phyloP scores from a whole-genome alignment of 2,329 filamentous ascomycete species.

The Penicillium sp. region DNA sequence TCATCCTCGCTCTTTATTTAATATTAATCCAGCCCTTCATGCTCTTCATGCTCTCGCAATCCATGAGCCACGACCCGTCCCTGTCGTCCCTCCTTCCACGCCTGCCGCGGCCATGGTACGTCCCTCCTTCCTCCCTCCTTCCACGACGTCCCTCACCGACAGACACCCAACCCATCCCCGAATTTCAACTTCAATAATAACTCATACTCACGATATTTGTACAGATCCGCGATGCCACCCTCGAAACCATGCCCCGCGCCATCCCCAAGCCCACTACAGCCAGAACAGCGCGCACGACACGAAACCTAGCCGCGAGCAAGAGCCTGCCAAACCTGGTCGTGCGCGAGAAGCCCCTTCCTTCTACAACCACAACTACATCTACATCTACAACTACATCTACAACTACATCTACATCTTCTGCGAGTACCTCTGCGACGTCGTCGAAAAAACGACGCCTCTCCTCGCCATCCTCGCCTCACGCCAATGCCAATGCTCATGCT shows the following conservation, averaged over 20 bases:
- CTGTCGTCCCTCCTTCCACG: not conserved
- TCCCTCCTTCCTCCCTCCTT: not conserved
- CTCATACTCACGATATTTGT: too few relatives aligned
- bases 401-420: too few relatives aligned
- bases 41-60: not conserved
- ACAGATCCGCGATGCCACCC: too few relatives aligned
- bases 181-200: too few relatives aligned
- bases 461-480: not conserved
- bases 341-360: not conserved
- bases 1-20: too few relatives aligned
- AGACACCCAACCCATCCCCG: too few relatives aligned
- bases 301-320: constrained; percentile 2
- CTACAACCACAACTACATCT: too few relatives aligned
- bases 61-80: not conserved
- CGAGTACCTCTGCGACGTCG: too few relatives aligned
- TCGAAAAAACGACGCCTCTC: not conserved
- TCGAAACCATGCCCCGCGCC: too few relatives aligned
- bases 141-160: not conserved
- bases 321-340: constrained; percentile 7
- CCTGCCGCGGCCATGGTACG: constrained; percentile 3
- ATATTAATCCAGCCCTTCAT: too few relatives aligned
- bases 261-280: too few relatives aligned
- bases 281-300: not conserved
- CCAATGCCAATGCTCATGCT: not conserved
- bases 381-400: not conserved